A percentile compares a stretch with the other conserved stretches of the same genome.
Evolutionary conservation across 257 asterid species (phyloP).

Genomic region (Cynanchum wilfordii): DNA sequence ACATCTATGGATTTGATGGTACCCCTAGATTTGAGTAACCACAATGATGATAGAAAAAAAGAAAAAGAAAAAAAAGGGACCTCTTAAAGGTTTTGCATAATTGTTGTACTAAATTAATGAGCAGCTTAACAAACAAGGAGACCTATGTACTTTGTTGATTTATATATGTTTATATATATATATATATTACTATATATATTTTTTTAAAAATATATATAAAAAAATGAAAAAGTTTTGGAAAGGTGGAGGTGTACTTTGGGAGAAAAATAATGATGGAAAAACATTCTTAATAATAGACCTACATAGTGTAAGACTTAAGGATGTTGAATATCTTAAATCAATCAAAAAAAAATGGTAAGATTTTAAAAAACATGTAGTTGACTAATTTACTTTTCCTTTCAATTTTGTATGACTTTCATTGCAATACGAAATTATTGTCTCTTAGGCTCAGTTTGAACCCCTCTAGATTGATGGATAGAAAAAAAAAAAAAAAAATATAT

Average conservation of each 20-base stretch:
- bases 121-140: conserved; percentile 4
- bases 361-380: background rate
- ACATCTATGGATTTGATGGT: background rate
- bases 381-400: too few relatives aligned
- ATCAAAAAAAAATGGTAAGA: background rate
- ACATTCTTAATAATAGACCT: background rate
- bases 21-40: background rate
- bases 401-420: too few relatives aligned
- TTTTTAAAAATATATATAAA: too few relatives aligned
- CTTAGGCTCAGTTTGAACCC: too few relatives aligned
- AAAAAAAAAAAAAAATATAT: too few relatives aligned
- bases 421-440: too few relatives aligned
- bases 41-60: background rate
- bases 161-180: too few relatives aligned
- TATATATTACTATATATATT: too few relatives aligned
- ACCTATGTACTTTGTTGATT: background rate
- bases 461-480: too few relatives aligned
- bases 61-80: background rate
- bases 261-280: background rate
- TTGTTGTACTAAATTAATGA: background rate
- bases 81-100: background rate
- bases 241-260: background rate
- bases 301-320: background rate
- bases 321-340: background rate
- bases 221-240: background rate